A percentile compares a stretch with the other conserved stretches of the same genome.
These are phyloP conservation scores for Colletotrichum neosansevieriae DNA, from an alignment of 2,329 filamentous ascomycete species.

Conservation along the genomic window DNA sequence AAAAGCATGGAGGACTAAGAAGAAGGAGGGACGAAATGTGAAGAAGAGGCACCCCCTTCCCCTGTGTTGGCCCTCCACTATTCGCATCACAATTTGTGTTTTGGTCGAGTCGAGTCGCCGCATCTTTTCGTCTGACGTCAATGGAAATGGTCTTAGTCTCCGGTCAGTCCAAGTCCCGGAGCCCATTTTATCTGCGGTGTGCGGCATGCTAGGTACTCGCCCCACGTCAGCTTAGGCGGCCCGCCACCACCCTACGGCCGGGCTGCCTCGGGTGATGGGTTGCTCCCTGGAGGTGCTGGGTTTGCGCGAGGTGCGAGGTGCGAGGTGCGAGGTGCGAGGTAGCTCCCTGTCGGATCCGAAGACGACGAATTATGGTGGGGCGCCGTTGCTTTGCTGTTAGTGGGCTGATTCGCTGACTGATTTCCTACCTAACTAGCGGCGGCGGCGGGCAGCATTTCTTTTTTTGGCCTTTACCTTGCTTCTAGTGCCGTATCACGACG, in stretches of 20 bases:
- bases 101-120: constrained; percentile 26
- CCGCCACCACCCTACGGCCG: constrained; percentile 24
- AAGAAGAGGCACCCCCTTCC: too few species aligned
- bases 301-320: constrained; percentile 11
- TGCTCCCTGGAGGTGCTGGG: constrained; percentile 14
- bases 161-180: constrained; percentile 24
- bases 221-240: constrained; percentile 18
- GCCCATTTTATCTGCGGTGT: neutral
- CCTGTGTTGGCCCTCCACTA: too few species aligned
- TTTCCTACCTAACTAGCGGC: too few species aligned
- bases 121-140: constrained; percentile 38
- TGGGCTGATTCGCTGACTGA: constrained; percentile 30
- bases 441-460: neutral
- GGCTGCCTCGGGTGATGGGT: constrained; percentile 26
- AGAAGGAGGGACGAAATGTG: too few species aligned
- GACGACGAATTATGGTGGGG: constrained; percentile 28
- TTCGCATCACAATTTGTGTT: constrained; percentile 13
- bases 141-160: constrained; percentile 4
- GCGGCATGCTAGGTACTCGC: constrained; percentile 3
- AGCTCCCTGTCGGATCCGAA: constrained; percentile 28
- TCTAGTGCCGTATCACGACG: too few species aligned
- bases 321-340: too few species aligned
- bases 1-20: too few species aligned
- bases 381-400: neutral
- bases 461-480: too few species aligned